Base-by-base conservation (phyloP, 2,329 filamentous ascomycete species). In the Fusarium sterilihyphosum region DNA sequence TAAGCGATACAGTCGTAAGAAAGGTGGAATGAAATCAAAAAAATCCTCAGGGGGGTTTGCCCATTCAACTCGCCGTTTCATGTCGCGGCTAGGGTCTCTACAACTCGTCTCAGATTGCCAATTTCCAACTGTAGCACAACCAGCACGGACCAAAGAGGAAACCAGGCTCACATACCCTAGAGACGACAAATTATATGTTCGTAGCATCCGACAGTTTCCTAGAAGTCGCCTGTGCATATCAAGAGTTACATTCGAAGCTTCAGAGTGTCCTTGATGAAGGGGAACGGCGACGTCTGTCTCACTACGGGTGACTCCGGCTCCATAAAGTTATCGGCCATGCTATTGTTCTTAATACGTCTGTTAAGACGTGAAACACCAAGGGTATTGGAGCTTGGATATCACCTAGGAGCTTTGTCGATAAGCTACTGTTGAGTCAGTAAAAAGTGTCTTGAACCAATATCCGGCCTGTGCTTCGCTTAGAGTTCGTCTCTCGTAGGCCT, bases 81-180 rank as follows among this genome's bases (percentile, higher is more conserved):
- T 62, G 66, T 71, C 64, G 43, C 65, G 52, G 65, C 68, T 44
- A 64, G 75, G 71, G 66, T 61, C 40, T 61, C 56, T 67, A 56
- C 61, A 49, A 71, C 59, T 62, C 65, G 76, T 78, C 76, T 78
- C 77, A 77, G 76, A 76, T 77, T 78, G 69, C 69, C 65, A 77
- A 77, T 78, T 76, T 78, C 71, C 71, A 76, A 56, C 53, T 49
- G 38, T 56, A 56, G 43, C 61, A 70, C 70, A 63, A 65, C 26
- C 59, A 38, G 61, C 57, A 76, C 66, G 35, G 67, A 24, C 52
- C 61, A 65, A 50, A 38, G 8, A 53, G 17, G 31, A 49, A 71
- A 22, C 67, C 35, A 13, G 24, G 61, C 67, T 67, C 18, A 35
- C 24, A 71, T 66, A 71, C 61, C 61, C 67, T 70, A 54, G 37